Base-by-base conservation (phyloP, 169 alveolate genomes). In the Plasmodium ovale region DNA sequence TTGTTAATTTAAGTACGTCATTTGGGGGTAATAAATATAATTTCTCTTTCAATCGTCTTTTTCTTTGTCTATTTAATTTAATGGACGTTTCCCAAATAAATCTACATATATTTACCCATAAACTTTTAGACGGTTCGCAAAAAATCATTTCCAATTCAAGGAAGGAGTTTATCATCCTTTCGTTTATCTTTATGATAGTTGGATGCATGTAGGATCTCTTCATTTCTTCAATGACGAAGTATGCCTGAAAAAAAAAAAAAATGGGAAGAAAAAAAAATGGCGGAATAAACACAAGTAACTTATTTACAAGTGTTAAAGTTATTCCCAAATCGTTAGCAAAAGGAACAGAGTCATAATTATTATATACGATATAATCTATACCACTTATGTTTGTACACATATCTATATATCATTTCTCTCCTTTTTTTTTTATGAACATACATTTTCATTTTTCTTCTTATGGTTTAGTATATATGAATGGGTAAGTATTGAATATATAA, bases 151-250 rank as follows among this genome's bases (percentile, higher is more conserved):
- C 95, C 9, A 94, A 87, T 84, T 94, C 96, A 64, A 94, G 82
- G 82, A 90, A 94, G 12, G 95, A 94, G 87, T 94, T 94, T 72
- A 94, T 89, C 62, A 94, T 87, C 27, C 88, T 37, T 93, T 94
- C 92, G 60, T 95, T 95, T 88, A 95, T 89, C 29, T 95, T 92
- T 12, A 95, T 89, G 10, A 95, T 92, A 27, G 96, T 91, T 7
- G 97, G 97, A 62, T 94, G 96, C 87, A 94, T 92, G 39, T 72
- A 73, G 3, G 95, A 90, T 79, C 85, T 60, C 91, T 95, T 95
- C 97, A 95, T 95, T 89, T 95, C 97, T 92, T 95, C 97, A 37
- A 95, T 51, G 3, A 95, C 96, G 5, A 95, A 67, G 56, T 90
- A 92, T n/a, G 95, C 93, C 97, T 95, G 87, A 14, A 19, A 21